These are phyloP conservation scores for Hamigera avellanea DNA, from an alignment of 495 filamentous ascomycete species.

Conservation along the genomic window DNA sequence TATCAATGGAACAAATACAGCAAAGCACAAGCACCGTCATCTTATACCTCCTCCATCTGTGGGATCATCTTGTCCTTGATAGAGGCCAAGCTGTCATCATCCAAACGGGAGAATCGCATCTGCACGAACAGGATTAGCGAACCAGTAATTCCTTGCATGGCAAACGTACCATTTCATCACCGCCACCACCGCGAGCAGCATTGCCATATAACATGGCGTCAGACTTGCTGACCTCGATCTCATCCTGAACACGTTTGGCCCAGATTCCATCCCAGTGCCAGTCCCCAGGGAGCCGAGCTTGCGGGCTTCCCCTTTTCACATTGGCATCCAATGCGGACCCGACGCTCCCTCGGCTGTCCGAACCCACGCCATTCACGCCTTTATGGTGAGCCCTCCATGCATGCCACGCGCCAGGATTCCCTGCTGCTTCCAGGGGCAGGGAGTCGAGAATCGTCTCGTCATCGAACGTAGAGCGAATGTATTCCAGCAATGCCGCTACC, in stretches of 20 bases:
- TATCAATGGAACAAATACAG: not conserved
- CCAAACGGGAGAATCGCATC: constrained; percentile 61
- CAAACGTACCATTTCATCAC: constrained; percentile 55
- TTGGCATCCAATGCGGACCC: constrained; percentile 3
- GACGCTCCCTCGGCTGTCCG: constrained; percentile 1
- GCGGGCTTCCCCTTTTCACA: constrained; percentile 22
- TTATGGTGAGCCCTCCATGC: constrained; percentile 67
- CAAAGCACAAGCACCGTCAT: constrained; percentile 10
- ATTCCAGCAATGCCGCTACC: constrained; percentile 47
- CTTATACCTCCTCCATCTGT: constrained; percentile 29
- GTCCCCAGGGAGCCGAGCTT: constrained; percentile 54
- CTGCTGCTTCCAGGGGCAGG: constrained; percentile 68
- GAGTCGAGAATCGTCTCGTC: constrained; percentile 64
- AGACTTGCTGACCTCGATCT: constrained; percentile 61
- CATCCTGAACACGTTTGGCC: constrained; percentile 70
- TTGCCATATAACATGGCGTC: constrained; percentile 67
- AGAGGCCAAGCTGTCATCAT: constrained; percentile 43
- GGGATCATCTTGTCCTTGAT: constrained; percentile 50
- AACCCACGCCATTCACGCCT: constrained; percentile 3
- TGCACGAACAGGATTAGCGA: constrained; percentile 13
- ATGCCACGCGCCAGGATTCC: constrained; percentile 82
- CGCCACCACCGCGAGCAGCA: constrained; percentile 31
- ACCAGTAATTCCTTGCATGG: constrained; percentile 6
- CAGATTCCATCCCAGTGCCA: constrained; percentile 98
- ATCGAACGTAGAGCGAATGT: constrained; percentile 72